Evolutionary conservation across 345 rosid species (phyloP), one percentile per base, ranked within the genome.

Genomic region (Ceriops tagal): DNA sequence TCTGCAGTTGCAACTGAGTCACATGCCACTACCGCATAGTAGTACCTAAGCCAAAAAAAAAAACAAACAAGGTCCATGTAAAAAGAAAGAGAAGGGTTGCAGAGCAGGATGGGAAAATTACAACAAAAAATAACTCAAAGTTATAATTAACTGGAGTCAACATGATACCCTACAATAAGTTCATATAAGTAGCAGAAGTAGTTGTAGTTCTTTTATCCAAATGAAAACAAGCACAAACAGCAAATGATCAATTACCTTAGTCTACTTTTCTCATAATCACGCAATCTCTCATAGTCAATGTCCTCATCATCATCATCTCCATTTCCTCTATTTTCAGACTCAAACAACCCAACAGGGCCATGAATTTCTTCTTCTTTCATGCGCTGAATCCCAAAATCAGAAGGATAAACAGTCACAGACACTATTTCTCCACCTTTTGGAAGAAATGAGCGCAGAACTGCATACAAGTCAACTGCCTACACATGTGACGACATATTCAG

Each of bases 341-440:
- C 89, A 66, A 92, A 88, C 34, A 89, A 79, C 30, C 87, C 96
- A 75, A 83, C 86, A 16, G 99, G 98, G n/a, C 98, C 99, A 61
- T 74, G 91, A 71, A 87, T 71, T 76, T 95, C 99, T 82, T 95
- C 99, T 78, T 90, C 96, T 84, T 87, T 84, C 97, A 95, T 95
- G 2, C 89, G 84, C 75, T 88, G 71, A 74, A 95, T 83, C 46
- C 99, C 98, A 64, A 95, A 90, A 51, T 95, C 99, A 7, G 98
- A 81, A 21, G 99, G 99, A 81, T 95, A 90, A 68, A 95, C 87
- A 3, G 91, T 61, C 46, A 95, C 93, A 0, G 93, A 90, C 73
- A 83, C 37, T 71, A 90, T 80, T 18, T 78, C 85, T 43, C 98
- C 99, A 65, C 79, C 92, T 81, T 86, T 90, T 13, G 96, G 97